Evolutionary conservation across 2,329 filamentous ascomycete species (phyloP).

Genomic region (Hymenotorrendiella dingleyae): DNA sequence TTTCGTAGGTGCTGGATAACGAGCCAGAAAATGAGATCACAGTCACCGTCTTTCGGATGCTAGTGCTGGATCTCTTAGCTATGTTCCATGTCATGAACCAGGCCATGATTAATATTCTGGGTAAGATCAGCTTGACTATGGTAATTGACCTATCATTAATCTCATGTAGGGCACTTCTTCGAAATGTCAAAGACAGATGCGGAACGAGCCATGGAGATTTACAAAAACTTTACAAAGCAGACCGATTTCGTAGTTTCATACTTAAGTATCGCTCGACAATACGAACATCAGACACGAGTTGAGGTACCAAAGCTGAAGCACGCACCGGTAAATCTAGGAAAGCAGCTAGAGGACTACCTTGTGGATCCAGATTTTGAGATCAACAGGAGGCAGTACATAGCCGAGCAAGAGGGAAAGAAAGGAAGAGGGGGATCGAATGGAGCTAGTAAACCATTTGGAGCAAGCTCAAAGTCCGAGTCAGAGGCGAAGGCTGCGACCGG

Average conservation of each 20-base stretch:
- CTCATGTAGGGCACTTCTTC: conserved; percentile 77
- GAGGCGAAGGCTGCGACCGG: conserved; percentile 25
- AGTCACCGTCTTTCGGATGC: conserved; percentile 82
- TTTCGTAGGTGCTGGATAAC: conserved; percentile 66
- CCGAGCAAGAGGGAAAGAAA: conserved; percentile 67
- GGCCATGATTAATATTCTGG: conserved; percentile 92
- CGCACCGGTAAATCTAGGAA: conserved; percentile 84
- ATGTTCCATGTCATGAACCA: conserved; percentile 96
- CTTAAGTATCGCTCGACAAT: conserved; percentile 77
- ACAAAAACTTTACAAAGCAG: conserved; percentile 84
- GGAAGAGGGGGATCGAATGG: conserved; percentile 19
- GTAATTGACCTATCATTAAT: not conserved
- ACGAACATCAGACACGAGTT: conserved; percentile 84
- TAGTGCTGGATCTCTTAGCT: conserved; percentile 83
- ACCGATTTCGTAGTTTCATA: conserved; percentile 92
- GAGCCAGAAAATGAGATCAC: conserved; percentile 97
- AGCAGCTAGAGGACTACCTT: conserved; percentile 88
- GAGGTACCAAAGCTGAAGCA: conserved; percentile 97
- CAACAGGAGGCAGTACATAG: conserved; percentile 85
- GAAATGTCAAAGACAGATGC: conserved; percentile 96
- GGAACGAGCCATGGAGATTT: conserved; percentile 84
- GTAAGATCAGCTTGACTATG: conserved; percentile 44
- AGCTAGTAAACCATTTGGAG: conserved; percentile 40
- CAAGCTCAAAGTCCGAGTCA: conserved; percentile 30
- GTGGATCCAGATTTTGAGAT: conserved; percentile 93